Conservation (phyloP, 441 rosid genomes). For the Populus hybrid region DNA sequence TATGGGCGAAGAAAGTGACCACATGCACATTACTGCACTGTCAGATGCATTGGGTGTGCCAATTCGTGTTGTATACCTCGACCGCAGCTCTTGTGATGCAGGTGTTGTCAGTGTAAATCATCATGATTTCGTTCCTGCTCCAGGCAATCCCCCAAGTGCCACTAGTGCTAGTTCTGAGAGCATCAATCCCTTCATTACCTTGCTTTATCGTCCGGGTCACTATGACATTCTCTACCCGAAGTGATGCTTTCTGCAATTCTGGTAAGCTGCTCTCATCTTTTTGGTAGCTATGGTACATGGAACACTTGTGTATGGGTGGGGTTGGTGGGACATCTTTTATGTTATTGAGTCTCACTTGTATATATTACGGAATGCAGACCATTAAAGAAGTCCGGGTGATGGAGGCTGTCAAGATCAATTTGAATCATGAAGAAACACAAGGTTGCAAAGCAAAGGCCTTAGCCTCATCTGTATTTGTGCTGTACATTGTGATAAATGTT, state of each 20-base stretch:
- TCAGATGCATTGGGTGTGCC: slow-evolving; percentile 94
- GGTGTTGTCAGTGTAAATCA: slow-evolving; percentile 79
- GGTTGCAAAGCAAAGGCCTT: slow-evolving; percentile 18
- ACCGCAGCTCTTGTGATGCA: slow-evolving; percentile 82
- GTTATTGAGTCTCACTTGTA: not conserved
- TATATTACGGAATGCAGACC: slow-evolving; percentile 34
- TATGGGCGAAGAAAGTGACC: slow-evolving; percentile 99
- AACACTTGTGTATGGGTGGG: not conserved
- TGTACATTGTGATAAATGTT: slow-evolving; percentile 25
- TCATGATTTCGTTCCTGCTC: slow-evolving; percentile 79
- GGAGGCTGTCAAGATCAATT: not conserved
- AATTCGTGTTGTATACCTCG: slow-evolving; percentile 87
- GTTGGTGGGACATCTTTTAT: not conserved
- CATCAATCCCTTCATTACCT: slow-evolving; percentile 61
- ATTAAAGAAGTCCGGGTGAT: slow-evolving; percentile 13
- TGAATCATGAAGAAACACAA: slow-evolving; percentile 5
- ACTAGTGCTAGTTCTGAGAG: slow-evolving; percentile 29
- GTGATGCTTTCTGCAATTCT: slow-evolving; percentile 28
- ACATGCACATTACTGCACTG: slow-evolving; percentile 80
- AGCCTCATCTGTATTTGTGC: slow-evolving; percentile 18
- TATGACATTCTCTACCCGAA: slow-evolving; percentile 93
- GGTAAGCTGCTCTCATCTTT: slow-evolving; percentile 27
- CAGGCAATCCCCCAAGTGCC: slow-evolving; percentile 32
- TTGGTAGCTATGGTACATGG: not conserved
- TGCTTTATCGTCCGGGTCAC: slow-evolving; percentile 97